Percentiles rank a stretch among this genome's conserved stretches.
Evolutionary conservation across 2,329 filamentous ascomycete genomes (phyloP).

Genomic region (Chaetomium sp.): DNA sequence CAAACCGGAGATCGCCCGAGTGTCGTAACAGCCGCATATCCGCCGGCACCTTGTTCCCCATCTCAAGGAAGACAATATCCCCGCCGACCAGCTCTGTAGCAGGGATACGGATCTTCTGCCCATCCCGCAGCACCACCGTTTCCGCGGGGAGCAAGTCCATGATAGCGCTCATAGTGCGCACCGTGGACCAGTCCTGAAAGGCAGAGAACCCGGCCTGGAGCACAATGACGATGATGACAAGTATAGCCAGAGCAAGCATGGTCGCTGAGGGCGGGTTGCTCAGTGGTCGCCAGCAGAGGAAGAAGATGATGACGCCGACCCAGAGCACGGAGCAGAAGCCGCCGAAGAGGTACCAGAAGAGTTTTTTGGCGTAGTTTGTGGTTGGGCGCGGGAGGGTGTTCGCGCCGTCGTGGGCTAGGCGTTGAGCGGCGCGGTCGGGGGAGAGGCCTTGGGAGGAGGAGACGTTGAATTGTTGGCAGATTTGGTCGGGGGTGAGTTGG

Average conservation of each 20-base stretch:
- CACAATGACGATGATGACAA: slow-evolving; percentile 42
- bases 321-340: slow-evolving; percentile 43
- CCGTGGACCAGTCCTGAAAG: slow-evolving; percentile 43
- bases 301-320: slow-evolving; percentile 42
- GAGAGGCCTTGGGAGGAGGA: background rate
- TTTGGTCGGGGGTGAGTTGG: slow-evolving; percentile 7
- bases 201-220: slow-evolving; percentile 41
- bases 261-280: slow-evolving; percentile 37
- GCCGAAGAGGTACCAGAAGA: slow-evolving; percentile 39
- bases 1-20: slow-evolving; percentile 12
- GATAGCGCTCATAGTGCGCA: slow-evolving; percentile 42
- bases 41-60: slow-evolving; percentile 22
- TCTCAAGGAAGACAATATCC: slow-evolving; percentile 29
- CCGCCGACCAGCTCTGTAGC: slow-evolving; percentile 18
- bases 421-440: background rate
- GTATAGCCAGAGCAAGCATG: slow-evolving; percentile 40
- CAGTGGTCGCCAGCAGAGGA: slow-evolving; percentile 42
- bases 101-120: slow-evolving; percentile 21
- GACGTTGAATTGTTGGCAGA: slow-evolving; percentile 9
- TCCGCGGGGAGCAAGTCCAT: slow-evolving; percentile 39
- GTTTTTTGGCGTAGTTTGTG: slow-evolving; percentile 34
- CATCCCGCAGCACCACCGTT: slow-evolving; percentile 35
- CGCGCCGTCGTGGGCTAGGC: slow-evolving; percentile 32
- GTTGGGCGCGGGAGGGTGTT: slow-evolving; percentile 37
- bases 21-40: slow-evolving; percentile 16